phyloP scores from a whole-genome alignment of 2,329 filamentous ascomycete species.

The Penicillium sp. region DNA sequence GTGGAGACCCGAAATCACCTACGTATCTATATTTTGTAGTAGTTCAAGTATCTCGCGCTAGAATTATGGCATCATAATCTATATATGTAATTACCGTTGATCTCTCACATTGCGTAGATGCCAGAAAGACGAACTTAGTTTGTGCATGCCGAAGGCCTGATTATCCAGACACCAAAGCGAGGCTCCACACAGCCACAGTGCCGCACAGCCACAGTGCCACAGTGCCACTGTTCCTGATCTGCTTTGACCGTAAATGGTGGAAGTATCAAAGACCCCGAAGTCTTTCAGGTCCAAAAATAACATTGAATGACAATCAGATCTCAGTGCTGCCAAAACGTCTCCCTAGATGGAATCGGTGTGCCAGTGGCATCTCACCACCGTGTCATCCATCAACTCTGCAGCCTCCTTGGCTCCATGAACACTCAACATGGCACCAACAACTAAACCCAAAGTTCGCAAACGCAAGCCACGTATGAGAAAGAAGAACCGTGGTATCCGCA shows the following conservation, averaged over 20 bases:
- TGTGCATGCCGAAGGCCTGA: background rate
- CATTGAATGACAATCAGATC: background rate
- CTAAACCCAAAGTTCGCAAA: slow-evolving; percentile 9
- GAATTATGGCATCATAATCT: background rate
- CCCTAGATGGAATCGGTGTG: background rate
- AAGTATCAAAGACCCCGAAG: slow-evolving; percentile 2
- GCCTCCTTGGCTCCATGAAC: background rate
- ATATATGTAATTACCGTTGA: too few relatives aligned
- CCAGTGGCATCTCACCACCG: background rate
- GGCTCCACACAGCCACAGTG: background rate
- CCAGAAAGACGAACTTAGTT: background rate
- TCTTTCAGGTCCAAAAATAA: slow-evolving; percentile 3
- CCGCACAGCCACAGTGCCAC: background rate
- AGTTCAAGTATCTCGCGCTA: background rate
- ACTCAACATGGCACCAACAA: slow-evolving; percentile 18
- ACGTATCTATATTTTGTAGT: background rate
- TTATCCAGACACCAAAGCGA: background rate
- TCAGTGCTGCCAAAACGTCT: background rate
- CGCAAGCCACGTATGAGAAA: slow-evolving; percentile 8
- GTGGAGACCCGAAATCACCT: background rate
- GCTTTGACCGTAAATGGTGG: background rate
- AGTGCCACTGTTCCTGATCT: slow-evolving; percentile 1
- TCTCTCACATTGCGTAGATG: background rate
- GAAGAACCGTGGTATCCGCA: slow-evolving; percentile 12
- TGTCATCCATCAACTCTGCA: background rate